Evolutionary conservation across 164 flowering plant species (phyloP).

Genomic region (Brasenia schreberi): DNA sequence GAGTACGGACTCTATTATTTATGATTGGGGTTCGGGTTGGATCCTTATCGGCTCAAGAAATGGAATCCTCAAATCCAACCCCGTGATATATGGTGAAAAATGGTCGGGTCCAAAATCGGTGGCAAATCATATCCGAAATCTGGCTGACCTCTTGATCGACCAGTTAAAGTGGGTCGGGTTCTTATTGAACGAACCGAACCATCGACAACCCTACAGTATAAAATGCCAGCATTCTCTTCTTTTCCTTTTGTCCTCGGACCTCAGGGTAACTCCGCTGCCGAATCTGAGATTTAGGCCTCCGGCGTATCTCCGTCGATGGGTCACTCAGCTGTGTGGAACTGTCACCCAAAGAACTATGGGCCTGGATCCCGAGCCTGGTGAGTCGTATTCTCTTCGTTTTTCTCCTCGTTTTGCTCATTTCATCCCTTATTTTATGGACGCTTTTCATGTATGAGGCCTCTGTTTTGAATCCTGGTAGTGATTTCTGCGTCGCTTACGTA

Average conservation of each 20-base stretch:
- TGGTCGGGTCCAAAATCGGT: too few relatives aligned
- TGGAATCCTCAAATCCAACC: too few relatives aligned
- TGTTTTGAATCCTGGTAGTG: too few relatives aligned
- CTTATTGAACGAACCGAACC: not conserved
- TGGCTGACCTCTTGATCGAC: too few relatives aligned
- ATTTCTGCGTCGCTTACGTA: too few relatives aligned
- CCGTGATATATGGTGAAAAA: too few relatives aligned
- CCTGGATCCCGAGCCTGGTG: conserved; percentile 43
- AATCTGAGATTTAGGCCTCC: not conserved
- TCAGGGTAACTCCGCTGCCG: too few relatives aligned
- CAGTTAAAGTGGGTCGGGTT: too few relatives aligned
- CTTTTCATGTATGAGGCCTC: not conserved
- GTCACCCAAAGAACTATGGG: conserved; percentile 53
- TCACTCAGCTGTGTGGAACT: conserved; percentile 51
- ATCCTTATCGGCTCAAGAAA: too few relatives aligned
- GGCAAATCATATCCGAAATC: too few relatives aligned
- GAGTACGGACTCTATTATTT: too few relatives aligned
- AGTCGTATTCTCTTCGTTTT: not conserved
- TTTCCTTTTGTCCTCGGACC: not conserved
- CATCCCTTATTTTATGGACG: not conserved
- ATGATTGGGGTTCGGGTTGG: too few relatives aligned
- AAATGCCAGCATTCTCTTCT: not conserved
- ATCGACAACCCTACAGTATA: not conserved
- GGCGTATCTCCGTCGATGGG: conserved; percentile 21
- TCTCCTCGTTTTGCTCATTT: not conserved